These are phyloP conservation scores for Naganishia albida DNA, from an alignment of 1,284 basidiomycete genomes.

Conservation along the genomic window DNA sequence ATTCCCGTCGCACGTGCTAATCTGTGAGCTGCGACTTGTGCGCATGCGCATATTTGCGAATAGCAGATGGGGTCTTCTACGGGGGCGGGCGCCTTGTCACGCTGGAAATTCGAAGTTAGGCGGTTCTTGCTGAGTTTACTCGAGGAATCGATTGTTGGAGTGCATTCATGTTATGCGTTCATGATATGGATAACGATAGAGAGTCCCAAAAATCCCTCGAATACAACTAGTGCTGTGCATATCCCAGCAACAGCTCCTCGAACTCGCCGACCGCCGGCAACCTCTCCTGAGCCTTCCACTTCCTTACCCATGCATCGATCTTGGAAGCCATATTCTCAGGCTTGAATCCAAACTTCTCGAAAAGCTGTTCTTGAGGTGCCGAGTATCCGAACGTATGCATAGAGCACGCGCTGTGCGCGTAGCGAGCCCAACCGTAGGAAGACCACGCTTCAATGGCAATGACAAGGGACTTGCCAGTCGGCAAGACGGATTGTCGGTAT, in stretches of 20 bases:
- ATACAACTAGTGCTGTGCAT: conserved; percentile 33
- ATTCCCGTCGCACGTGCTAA: too few relatives aligned
- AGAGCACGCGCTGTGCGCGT: conserved; percentile 46
- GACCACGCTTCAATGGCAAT: conserved; percentile 47
- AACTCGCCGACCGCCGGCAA: conserved; percentile 48
- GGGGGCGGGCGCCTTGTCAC: too few relatives aligned
- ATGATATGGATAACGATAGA: too few relatives aligned
- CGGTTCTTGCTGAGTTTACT: too few relatives aligned
- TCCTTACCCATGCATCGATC: conserved; percentile 38
- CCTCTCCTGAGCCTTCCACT: conserved; percentile 29
- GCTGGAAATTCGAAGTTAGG: too few relatives aligned
- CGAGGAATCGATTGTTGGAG: too few relatives aligned
- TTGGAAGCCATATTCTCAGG: conserved; percentile 41
- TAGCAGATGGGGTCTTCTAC: too few relatives aligned
- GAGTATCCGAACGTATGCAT: conserved; percentile 49
- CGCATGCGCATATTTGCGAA: too few relatives aligned
- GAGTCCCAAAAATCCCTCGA: too few relatives aligned
- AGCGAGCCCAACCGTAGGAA: conserved; percentile 46
- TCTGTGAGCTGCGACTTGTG: too few relatives aligned
- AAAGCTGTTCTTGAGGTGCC: conserved; percentile 42
- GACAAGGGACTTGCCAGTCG: conserved; percentile 39
- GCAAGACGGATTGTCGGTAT: conserved; percentile 42
- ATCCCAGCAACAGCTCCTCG: conserved; percentile 42
- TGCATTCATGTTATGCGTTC: too few relatives aligned
- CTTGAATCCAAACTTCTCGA: conserved; percentile 47